A percentile compares a stretch with the other conserved stretches of the same genome.
phyloP scores from a whole-genome alignment of 805 yeast species.

The Ogataea degrootiae region DNA sequence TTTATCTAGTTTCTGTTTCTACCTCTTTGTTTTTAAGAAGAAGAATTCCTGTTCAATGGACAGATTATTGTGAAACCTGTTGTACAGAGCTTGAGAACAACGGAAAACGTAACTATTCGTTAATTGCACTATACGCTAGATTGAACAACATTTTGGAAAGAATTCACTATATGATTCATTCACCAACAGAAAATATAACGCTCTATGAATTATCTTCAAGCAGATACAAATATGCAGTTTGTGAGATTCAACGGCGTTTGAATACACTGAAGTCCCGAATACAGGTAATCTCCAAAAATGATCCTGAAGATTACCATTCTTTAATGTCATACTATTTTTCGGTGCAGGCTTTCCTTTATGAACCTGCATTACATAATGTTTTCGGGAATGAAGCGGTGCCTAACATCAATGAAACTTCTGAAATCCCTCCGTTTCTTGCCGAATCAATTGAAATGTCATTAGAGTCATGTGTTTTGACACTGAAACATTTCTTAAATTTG shows the following conservation, averaged over 20 bases:
- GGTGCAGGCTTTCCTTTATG: constrained; percentile 63
- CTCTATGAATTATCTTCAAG: constrained; percentile 21
- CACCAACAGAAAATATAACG: constrained; percentile 32
- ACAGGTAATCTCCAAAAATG: constrained; percentile 16
- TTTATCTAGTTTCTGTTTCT: constrained; percentile 59
- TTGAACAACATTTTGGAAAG: constrained; percentile 58
- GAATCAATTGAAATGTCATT: constrained; percentile 48
- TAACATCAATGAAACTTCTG: constrained; percentile 2
- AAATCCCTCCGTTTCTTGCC: constrained; percentile 27
- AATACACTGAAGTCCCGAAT: constrained; percentile 36
- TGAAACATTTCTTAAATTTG: constrained; percentile 43
- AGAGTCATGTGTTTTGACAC: constrained; percentile 46
- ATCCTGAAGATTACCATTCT: constrained; percentile 33
- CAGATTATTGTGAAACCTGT: constrained; percentile 58
- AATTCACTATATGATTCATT: constrained; percentile 48
- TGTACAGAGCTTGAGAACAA: constrained; percentile 42
- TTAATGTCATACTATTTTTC: constrained; percentile 51
- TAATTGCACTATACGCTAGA: constrained; percentile 55
- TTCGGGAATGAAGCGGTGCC: constrained; percentile 10
- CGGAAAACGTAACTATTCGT: constrained; percentile 29
- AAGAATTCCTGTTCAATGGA: constrained; percentile 58
- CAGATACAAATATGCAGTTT: constrained; percentile 36
- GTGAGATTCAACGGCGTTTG: constrained; percentile 48
- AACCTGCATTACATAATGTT: constrained; percentile 35
- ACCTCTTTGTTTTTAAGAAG: constrained; percentile 64